Base-by-base conservation (phyloP, 306 rosid genomes). In the Quercus alba region DNA sequence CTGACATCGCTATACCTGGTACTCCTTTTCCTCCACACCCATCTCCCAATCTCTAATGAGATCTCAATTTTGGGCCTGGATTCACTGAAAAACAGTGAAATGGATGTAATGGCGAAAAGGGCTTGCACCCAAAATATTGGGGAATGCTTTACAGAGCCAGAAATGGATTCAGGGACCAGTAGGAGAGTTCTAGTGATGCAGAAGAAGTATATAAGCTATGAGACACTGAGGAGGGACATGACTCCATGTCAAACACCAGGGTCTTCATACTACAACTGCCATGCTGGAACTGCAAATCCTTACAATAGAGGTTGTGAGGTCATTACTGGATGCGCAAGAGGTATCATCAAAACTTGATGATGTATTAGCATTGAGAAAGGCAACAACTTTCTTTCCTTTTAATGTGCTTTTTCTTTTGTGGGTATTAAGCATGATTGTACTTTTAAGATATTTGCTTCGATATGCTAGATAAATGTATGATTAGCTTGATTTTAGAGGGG, bases 251-350 rank as follows among this genome's bases (percentile, higher is more conserved):
- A 72, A 52, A 91, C 64, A 31, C 82, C 93, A 18, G 99, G 99
- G 4, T 94, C 91, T 91, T 89, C 99, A 2, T 95, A 95, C 87
- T 95, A 95, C 80, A 89, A 89, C 75, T 95, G 99, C 55, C 90
- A 93, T 80, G 78, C 87, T 68, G 88, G 80, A 17, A 87, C 31
- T 52, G 98, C 93, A 2, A 86, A 95, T 80, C 94, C 91, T 59
- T 95, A 95, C 66, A 76, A 33, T 5, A 85, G 99, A 85, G 99
- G 99, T 18, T 95, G 99, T 70, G 97, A 89, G 80, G 85, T 91
- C 15, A 95, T 95, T 77, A 91, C 98, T 74, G 63, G 89, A 14
- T 95, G 99, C 83, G 97, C 95, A 20, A 89, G 99, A 90, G 97
- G 90, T 84, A 69, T 38, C 85, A 66, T 78, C 73, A 75, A 85